A percentile compares a stretch with the other conserved stretches of the same genome.
Conservation (phyloP, 2,329 filamentous ascomycete genomes). For the Aureobasidium subglaciale region DNA sequence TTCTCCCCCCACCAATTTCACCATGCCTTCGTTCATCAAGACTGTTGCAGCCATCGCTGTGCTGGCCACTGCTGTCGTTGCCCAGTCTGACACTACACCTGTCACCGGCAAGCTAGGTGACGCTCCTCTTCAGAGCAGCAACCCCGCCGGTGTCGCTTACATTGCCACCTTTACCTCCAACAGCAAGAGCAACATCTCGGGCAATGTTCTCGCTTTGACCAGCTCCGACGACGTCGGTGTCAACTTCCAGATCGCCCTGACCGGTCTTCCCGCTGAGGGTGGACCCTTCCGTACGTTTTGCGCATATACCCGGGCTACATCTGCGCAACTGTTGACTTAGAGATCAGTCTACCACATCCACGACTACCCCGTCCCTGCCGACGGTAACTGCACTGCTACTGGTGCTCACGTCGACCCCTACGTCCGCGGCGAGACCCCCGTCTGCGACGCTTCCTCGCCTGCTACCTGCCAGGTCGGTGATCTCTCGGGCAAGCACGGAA, state of each 20-base stretch:
- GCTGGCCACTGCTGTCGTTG: constrained; percentile 12
- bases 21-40: constrained; percentile 5
- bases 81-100: constrained; percentile 15
- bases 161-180: constrained; percentile 31
- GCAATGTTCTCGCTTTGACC: constrained; percentile 29
- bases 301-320: neutral
- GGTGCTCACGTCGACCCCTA: constrained; percentile 66
- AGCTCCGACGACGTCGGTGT: constrained; percentile 33
- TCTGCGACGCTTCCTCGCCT: constrained; percentile 52
- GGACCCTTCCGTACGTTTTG: constrained; percentile 35
- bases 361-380: constrained; percentile 48
- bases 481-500: constrained; percentile 65
- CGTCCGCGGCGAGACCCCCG: constrained; percentile 52
- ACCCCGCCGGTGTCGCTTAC: constrained; percentile 35
- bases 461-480: constrained; percentile 70
- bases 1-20: neutral
- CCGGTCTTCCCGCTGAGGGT: constrained; percentile 34
- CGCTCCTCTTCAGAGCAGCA: constrained; percentile 31
- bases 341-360: constrained; percentile 61
- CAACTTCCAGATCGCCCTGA: constrained; percentile 34
- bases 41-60: constrained; percentile 1
- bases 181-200: constrained; percentile 24
- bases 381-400: constrained; percentile 66
- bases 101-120: constrained; percentile 14
- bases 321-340: neutral